These are phyloP conservation scores for Neoboletus subvelutipes DNA, from an alignment of 768 basidiomycete species.

Conservation along the genomic window DNA sequence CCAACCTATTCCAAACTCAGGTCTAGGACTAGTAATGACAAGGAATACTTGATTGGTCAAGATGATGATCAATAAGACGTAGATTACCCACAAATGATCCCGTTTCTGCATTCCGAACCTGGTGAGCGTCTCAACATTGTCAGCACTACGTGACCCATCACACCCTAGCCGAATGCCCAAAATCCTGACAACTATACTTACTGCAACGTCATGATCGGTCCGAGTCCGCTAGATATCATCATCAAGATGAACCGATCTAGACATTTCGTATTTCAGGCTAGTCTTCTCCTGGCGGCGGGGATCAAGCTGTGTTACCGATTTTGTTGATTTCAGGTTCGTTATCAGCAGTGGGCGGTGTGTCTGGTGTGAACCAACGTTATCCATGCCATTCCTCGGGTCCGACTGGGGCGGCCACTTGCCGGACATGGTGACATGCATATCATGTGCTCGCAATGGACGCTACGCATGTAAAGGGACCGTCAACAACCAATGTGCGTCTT, in stretches of 20 bases:
- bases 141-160: too few species aligned
- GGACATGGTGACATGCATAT: too few species aligned
- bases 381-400: neutral
- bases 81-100: neutral
- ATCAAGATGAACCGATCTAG: neutral
- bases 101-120: neutral
- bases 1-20: neutral
- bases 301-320: neutral
- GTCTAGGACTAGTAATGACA: too few species aligned
- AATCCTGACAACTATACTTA: neutral
- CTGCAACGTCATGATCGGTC: too few species aligned
- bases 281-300: neutral
- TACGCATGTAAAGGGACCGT: too few species aligned
- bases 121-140: neutral
- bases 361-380: neutral
- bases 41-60: neutral
- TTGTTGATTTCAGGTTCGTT: neutral
- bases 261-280: neutral
- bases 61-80: too few species aligned
- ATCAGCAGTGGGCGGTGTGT: too few species aligned
- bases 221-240: neutral
- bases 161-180: neutral
- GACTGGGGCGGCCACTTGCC: too few species aligned
- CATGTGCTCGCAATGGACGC: too few species aligned
- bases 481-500: neutral